Evolutionary conservation across 768 basidiomycete genomes (phyloP).

Genomic region (Galerina marginata): DNA sequence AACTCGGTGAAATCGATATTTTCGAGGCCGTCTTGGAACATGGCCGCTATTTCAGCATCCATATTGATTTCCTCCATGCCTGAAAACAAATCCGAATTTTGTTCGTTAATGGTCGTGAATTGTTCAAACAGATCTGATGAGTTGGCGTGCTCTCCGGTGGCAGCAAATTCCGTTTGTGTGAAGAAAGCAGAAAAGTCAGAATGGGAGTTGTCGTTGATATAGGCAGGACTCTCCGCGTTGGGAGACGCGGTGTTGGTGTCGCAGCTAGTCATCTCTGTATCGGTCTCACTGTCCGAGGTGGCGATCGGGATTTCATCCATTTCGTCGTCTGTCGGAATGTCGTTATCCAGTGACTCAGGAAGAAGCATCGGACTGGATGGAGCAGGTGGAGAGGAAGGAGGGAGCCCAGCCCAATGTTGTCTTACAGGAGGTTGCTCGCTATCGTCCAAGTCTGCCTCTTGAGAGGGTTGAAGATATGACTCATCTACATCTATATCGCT

Average conservation of each 20-base stretch:
- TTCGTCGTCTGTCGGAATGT: constrained; percentile 38
- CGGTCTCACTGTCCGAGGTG: constrained; percentile 42
- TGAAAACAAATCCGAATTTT: constrained; percentile 30
- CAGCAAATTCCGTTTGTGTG: constrained; percentile 17
- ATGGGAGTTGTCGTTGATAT: constrained; percentile 12
- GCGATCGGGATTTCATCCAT: constrained; percentile 46
- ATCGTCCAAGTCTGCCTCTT: constrained; percentile 24
- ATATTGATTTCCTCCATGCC: constrained; percentile 18
- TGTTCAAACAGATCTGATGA: constrained; percentile 42
- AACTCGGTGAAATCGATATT: constrained; percentile 60
- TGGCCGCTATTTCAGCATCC: constrained; percentile 30
- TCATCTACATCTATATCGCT: constrained; percentile 51
- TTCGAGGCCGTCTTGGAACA: constrained; percentile 36
- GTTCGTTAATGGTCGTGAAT: constrained; percentile 41
- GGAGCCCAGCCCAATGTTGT: constrained; percentile 58
- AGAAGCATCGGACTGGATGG: constrained; percentile 56
- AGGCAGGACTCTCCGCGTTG: constrained; percentile 17
- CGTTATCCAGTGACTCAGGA: constrained; percentile 39
- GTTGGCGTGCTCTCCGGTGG: constrained; percentile 18
- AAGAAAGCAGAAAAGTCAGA: constrained; percentile 32
- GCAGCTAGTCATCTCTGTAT: constrained; percentile 34
- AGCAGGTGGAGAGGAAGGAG: constrained; percentile 66
- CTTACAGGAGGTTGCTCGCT: constrained; percentile 33
- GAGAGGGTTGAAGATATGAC: constrained; percentile 22
- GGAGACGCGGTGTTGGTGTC: constrained; percentile 31